Evolutionary conservation across 805 yeast genomes (phyloP).

Genomic region (Trichomonascus vanleenenianus): DNA sequence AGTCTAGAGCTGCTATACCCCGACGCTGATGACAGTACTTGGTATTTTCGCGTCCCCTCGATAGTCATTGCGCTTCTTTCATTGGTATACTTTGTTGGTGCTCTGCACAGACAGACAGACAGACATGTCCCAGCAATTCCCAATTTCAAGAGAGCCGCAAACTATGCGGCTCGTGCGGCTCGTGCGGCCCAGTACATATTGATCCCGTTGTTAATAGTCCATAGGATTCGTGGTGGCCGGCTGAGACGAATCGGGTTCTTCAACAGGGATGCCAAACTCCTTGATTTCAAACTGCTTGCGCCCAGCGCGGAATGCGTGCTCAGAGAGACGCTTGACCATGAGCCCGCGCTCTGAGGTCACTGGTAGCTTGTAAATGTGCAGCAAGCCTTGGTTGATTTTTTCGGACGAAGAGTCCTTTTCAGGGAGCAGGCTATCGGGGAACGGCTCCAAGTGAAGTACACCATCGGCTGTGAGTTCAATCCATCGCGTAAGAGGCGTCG

Average conservation of each 20-base stretch:
- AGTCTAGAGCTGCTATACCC: too few relatives aligned
- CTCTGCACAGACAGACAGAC: too few relatives aligned
- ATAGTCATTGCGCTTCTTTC: too few relatives aligned
- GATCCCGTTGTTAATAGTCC: too few relatives aligned
- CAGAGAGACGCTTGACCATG: slow-evolving; percentile 68
- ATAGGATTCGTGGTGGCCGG: background rate
- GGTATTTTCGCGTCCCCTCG: too few relatives aligned
- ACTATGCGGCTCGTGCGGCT: too few relatives aligned
- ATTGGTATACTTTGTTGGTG: too few relatives aligned
- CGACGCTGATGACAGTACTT: too few relatives aligned
- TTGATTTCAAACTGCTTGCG: slow-evolving; percentile 77
- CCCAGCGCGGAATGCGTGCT: slow-evolving; percentile 81
- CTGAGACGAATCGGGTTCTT: slow-evolving; percentile 34
- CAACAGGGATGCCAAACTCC: slow-evolving; percentile 97
- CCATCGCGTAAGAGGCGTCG: slow-evolving; percentile 38
- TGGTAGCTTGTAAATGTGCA: slow-evolving; percentile 69
- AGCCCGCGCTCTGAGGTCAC: slow-evolving; percentile 65
- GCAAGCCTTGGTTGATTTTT: slow-evolving; percentile 55
- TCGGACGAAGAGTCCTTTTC: slow-evolving; percentile 3
- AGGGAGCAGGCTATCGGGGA: slow-evolving; percentile 49
- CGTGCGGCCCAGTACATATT: too few relatives aligned
- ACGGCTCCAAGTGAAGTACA: slow-evolving; percentile 70
- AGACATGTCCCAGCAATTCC: too few relatives aligned
- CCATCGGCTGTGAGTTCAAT: slow-evolving; percentile 59
- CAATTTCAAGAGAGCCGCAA: too few relatives aligned